Conservation (phyloP, 257 asterid genomes). For the Fraxinus anomala region DNA sequence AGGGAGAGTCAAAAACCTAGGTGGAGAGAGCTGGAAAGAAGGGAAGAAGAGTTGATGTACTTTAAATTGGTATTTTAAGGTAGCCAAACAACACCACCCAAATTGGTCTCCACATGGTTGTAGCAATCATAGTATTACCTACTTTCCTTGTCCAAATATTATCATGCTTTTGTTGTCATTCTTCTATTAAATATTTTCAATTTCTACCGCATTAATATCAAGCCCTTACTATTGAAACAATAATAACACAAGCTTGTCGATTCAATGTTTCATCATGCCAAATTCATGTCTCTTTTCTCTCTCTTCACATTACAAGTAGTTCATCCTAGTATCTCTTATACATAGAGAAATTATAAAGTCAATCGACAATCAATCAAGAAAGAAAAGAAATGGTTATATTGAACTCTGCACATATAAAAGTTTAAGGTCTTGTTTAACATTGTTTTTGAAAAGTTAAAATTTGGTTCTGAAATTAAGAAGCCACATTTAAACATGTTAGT, state of each 20-base stretch:
- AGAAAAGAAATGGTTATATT: no score
- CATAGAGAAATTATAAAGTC: neutral
- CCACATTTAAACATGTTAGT: no score
- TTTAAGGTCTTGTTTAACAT: no score
- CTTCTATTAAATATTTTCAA: neutral
- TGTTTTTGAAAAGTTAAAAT: no score
- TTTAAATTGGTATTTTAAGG: neutral
- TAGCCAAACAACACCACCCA: neutral
- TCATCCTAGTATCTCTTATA: neutral
- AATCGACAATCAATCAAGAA: neutral
- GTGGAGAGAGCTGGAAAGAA: neutral
- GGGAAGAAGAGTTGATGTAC: neutral
- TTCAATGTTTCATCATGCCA: no score
- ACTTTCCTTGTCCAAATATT: neutral
- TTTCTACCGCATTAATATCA: neutral
- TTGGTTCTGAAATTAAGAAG: no score
- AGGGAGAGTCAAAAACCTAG: neutral
- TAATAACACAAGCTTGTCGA: no score
- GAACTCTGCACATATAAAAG: no score
- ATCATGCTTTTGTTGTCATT: neutral
- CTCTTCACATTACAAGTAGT: neutral
- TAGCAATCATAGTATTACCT: neutral
- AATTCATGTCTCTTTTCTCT: neutral
- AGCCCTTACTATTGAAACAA: no score
- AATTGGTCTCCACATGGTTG: neutral